Percentiles rank a stretch among this genome's conserved stretches.
Evolutionary conservation across 352 stramenopile genomes (phyloP).

Genomic region (Pythium plurisporium): DNA sequence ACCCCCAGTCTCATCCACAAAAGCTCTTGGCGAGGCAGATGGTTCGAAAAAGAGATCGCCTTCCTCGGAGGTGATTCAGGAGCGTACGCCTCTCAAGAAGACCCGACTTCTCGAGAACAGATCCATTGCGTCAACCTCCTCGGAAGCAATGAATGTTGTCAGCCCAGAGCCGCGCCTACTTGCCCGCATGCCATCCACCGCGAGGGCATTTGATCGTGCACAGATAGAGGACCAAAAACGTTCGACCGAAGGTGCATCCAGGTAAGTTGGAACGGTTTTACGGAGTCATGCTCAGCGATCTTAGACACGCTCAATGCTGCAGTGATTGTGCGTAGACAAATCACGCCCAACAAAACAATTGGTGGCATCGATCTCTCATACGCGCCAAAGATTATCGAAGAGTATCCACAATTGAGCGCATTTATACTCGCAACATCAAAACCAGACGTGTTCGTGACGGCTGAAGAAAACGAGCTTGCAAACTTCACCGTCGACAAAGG

Average conservation of each 20-base stretch:
- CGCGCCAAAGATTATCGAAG: neutral
- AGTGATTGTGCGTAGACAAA: too few species aligned
- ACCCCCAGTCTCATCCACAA: too few species aligned
- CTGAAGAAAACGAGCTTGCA: constrained; percentile 6
- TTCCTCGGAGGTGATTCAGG: too few species aligned
- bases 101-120: neutral
- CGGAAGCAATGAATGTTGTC: constrained; percentile 10
- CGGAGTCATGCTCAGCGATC: too few species aligned
- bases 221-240: neutral
- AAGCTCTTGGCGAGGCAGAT: too few species aligned
- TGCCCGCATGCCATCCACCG: neutral
- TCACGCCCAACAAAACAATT: neutral
- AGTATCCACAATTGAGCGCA: neutral
- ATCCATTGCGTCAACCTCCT: neutral
- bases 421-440: neutral
- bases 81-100: neutral
- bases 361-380: neutral
- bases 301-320: neutral
- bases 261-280: neutral
- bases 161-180: constrained; percentile 4
- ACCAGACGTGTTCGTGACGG: neutral
- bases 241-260: neutral
- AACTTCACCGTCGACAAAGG: neutral
- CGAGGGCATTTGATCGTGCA: neutral
- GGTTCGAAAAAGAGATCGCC: neutral